These are phyloP conservation scores for Pseudonitzschia multistriata DNA, from an alignment of 108 stramenopile species.

Conservation along the genomic window DNA sequence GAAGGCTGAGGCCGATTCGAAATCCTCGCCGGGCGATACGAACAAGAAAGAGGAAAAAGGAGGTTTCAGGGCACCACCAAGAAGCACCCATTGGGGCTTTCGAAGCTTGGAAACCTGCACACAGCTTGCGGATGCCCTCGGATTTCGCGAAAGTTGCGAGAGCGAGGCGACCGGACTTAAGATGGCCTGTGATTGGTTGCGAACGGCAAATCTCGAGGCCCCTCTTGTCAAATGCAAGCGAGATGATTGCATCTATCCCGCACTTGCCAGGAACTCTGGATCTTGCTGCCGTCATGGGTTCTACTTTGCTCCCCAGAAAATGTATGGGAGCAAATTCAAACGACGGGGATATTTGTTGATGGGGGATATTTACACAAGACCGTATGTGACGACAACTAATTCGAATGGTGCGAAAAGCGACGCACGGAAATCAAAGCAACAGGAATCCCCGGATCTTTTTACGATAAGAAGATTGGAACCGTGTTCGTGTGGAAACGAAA, in stretches of 20 bases:
- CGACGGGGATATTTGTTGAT: background rate
- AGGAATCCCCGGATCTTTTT: background rate
- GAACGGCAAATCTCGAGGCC: constrained; percentile 12
- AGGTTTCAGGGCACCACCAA: background rate
- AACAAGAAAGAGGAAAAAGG: background rate
- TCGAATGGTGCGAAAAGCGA: background rate
- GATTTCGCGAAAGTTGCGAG: background rate
- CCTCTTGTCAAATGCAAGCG: background rate
- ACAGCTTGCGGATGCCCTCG: background rate
- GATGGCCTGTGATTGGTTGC: constrained; percentile 6
- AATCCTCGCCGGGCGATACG: background rate
- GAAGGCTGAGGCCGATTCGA: background rate
- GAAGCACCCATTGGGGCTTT: constrained; percentile 8
- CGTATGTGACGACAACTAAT: background rate
- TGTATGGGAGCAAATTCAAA: background rate
- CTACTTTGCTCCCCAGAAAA: constrained; percentile 3
- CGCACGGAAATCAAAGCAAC: background rate
- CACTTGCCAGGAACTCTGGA: constrained; percentile 1
- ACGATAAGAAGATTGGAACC: background rate
- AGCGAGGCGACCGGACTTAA: background rate
- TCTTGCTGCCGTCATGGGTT: constrained; percentile 16
- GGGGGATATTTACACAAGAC: background rate
- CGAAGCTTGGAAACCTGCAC: constrained; percentile 10
- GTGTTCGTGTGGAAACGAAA: constrained; percentile 18
- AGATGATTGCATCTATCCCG: constrained; percentile 9